Evolutionary conservation across 2,329 filamentous ascomycete species (phyloP), one percentile per base, ranked within the genome.

Genomic region (Penicillium hesseltinei): DNA sequence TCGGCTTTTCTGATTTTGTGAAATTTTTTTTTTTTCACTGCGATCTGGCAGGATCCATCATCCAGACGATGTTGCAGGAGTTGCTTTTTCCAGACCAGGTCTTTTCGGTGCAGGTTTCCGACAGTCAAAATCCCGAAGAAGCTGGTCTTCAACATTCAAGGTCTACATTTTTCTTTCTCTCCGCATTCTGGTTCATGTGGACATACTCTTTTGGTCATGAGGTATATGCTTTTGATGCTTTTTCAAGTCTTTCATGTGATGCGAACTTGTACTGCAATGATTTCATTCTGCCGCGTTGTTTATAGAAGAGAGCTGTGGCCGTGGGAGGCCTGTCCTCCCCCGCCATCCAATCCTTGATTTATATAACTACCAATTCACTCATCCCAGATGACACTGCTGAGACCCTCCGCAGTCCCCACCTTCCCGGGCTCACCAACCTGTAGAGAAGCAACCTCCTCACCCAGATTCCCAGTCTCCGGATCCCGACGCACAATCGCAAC

Each of bases 401-500:
- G 56, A 1, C 72, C 73, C 38, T 68, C 61, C 3, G 68, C 53
- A 13, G 59, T 55, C 5, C 69, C 69, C 11, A 67, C 64, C 35
- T 60, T 58, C 0, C 69, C 71, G 11, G 63, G 55, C 49, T 67
- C 62, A 2, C 73, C 73, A 50, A 75, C 69, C 51, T 67, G 55
- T 54, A 74, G 19, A 29, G 54, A 51, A 21, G 71, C 71, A 52
- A 75, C 57, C 51, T 66, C 47, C 31, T 69, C 65, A 2, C 83
- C 83, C 25, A 92, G 74, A 62, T 80, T 66, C 1, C 89, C 90
- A 0, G 82, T 86, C 54, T 70, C 60, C 1, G 80, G 75, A 72
- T 91, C 81, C 6, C 90, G 79, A 65, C 76, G 70, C 47, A 89
- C 82, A 49, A 92, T 73, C 7, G 82, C 83, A 1, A 90, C 83